Conservation (phyloP, 441 rosid species). For the Gossypium gossypioides region DNA sequence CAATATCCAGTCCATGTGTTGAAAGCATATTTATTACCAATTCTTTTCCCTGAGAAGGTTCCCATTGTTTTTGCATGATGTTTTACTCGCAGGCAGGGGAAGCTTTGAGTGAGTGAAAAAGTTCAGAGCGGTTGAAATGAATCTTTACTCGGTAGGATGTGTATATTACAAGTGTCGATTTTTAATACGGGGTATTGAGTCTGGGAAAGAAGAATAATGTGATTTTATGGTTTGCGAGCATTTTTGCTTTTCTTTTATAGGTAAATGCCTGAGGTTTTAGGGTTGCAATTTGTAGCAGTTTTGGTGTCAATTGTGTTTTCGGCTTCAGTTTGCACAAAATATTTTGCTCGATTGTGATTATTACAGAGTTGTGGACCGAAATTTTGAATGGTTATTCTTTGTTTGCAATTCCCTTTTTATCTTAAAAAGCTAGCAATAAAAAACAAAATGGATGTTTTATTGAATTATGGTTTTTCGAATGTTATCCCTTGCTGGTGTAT, state of each 20-base stretch:
- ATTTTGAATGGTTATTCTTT: conserved; percentile 43
- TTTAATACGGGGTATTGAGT: conserved; percentile 10
- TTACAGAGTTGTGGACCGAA: conserved; percentile 13
- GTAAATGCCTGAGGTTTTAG: conserved; percentile 10
- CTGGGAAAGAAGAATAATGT: conserved; percentile 16
- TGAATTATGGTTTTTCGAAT: neutral
- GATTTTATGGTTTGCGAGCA: conserved; percentile 10
- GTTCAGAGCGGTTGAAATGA: conserved; percentile 21
- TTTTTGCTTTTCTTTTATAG: neutral
- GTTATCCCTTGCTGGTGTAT: neutral
- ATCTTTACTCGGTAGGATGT: conserved; percentile 27
- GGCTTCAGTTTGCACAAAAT: conserved; percentile 6
- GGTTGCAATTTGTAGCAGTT: conserved; percentile 34
- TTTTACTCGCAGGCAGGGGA: conserved; percentile 21
- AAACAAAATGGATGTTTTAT: neutral
- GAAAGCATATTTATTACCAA: conserved; percentile 23
- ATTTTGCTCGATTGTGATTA: conserved; percentile 19
- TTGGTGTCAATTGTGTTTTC: conserved; percentile 22
- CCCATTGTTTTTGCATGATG: conserved; percentile 21
- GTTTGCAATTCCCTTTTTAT: conserved; percentile 13
- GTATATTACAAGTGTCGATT: conserved; percentile 28
- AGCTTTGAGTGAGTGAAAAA: conserved; percentile 24
- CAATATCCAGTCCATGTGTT: conserved; percentile 16
- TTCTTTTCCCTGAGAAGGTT: conserved; percentile 31
- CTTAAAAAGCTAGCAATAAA: neutral